These are phyloP conservation scores for Naumovozyma dairenensis DNA, from an alignment of 805 yeast genomes.

Conservation along the genomic window DNA sequence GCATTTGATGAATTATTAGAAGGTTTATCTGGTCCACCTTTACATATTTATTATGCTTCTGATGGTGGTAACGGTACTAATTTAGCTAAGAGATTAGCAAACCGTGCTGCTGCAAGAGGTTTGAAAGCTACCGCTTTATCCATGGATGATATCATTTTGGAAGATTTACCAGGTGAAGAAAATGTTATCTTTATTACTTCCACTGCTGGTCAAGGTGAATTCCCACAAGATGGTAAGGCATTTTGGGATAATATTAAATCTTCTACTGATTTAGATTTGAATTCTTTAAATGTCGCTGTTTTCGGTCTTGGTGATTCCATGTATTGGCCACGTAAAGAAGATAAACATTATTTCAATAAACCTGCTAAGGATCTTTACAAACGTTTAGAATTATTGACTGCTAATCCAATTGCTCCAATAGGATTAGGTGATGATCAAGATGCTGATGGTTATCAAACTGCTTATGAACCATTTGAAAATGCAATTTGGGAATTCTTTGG, in stretches of 20 bases:
- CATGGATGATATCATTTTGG: constrained; percentile 59
- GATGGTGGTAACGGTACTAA: constrained; percentile 86
- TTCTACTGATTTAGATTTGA: constrained; percentile 53
- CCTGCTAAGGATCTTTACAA: constrained; percentile 69
- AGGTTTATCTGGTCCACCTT: constrained; percentile 86
- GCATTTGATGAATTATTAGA: constrained; percentile 72
- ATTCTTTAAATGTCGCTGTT: constrained; percentile 54
- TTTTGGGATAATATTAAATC: constrained; percentile 70
- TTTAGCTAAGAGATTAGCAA: constrained; percentile 67
- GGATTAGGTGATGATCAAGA: constrained; percentile 97
- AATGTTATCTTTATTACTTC: constrained; percentile 69
- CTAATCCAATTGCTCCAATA: constrained; percentile 56
- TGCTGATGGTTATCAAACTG: constrained; percentile 90
- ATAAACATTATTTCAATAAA: constrained; percentile 85
- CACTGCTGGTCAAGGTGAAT: constrained; percentile 93
- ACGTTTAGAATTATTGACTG: constrained; percentile 62
- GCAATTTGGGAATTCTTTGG: constrained; percentile 81
- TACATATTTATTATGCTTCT: constrained; percentile 77
- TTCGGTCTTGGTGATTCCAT: constrained; percentile 92
- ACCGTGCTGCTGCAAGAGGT: constrained; percentile 72
- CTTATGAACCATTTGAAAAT: constrained; percentile 81
- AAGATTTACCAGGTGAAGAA: constrained; percentile 55
- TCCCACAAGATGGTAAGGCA: constrained; percentile 69
- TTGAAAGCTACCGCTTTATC: constrained; percentile 45
- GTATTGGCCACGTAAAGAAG: constrained; percentile 97